Evolutionary conservation across 2,329 filamentous ascomycete genomes (phyloP), one percentile per base, ranked within the genome.

Genomic region (Trichophyton schoenleinii): DNA sequence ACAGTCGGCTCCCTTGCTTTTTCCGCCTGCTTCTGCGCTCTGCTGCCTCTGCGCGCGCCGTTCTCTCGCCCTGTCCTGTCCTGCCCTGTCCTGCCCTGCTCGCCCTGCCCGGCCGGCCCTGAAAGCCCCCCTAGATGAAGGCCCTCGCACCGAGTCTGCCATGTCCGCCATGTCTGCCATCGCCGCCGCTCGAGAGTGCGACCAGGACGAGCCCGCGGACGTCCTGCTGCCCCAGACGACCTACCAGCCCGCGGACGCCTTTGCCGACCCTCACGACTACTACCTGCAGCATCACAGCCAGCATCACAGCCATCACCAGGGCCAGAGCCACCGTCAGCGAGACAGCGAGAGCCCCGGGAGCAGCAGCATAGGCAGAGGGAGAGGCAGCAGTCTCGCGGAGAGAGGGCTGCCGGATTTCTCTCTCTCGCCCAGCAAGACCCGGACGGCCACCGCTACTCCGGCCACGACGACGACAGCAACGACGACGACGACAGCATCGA

Each of bases 221-320:
- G 49, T 31, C 9, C 49, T 53, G 49, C 49, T 53, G 49, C 49
- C 49, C 49, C 49, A 53, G 49, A 53, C 49, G 9, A 53, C 49
- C 49, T 53, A 53, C 49, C 22, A 53, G 49, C 49, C 49, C 18
- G 20, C 49, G 62, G 67, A 65, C 58, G 61, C 63, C 57, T 75
- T 73, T 28, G 71, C 74, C 52, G 76, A 79, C 66, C 79, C 79
- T 42, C 77, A 78, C 70, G 78, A 80, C 20, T 81, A 78, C 69
- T 81, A 81, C 67, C 75, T 78, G 66, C 73, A 74, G 52, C 77
- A 77, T 68, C 71, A 70, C 18, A 18, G 18, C 60, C 69, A 70
- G 22, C 22, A 22, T 41, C 71, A 73, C 59, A 18, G 18, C 18
- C 13, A 53, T 1, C 3, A 11, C 42, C 42, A 7, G 3, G 1